These are phyloP conservation scores for Waltergamsia citrina DNA, from an alignment of 2,329 filamentous ascomycete species.

Conservation along the genomic window DNA sequence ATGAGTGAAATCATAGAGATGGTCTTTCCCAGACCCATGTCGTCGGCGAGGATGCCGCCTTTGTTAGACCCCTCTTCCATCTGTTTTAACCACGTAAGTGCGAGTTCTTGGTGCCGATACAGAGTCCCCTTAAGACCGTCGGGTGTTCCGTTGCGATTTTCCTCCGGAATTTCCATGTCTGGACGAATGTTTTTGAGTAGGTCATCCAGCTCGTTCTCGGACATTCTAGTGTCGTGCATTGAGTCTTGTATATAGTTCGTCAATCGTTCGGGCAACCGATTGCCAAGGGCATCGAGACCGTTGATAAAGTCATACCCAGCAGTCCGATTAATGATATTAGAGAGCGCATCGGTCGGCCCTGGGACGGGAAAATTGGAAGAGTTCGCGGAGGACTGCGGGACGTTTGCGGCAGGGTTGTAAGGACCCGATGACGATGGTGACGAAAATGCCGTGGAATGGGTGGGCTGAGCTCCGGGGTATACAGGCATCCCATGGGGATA, in stretches of 20 bases:
- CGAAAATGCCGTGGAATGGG: too few species aligned
- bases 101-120: conserved; percentile 76
- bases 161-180: conserved; percentile 53
- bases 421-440: too few species aligned
- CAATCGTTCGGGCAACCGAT: conserved; percentile 22
- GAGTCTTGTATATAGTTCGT: conserved; percentile 22
- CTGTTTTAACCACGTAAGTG: conserved; percentile 74
- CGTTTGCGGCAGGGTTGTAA: too few species aligned
- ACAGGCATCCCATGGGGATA: too few species aligned
- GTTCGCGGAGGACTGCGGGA: too few species aligned
- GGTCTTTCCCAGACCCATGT: conserved; percentile 91
- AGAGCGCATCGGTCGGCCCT: conserved; percentile 9
- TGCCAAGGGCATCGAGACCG: conserved; percentile 23
- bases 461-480: too few species aligned
- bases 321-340: conserved; percentile 26
- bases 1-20: conserved; percentile 76
- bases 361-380: neutral
- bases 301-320: conserved; percentile 23
- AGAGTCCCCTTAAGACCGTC: conserved; percentile 57
- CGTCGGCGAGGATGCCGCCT: conserved; percentile 85
- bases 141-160: conserved; percentile 60
- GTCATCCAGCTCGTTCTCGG: conserved; percentile 57
- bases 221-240: conserved; percentile 26
- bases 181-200: conserved; percentile 65
- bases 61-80: conserved; percentile 70